Evolutionary conservation across 768 basidiomycete species (phyloP), one percentile per base, ranked within the genome.

Genomic region (Trametes villosa): DNA sequence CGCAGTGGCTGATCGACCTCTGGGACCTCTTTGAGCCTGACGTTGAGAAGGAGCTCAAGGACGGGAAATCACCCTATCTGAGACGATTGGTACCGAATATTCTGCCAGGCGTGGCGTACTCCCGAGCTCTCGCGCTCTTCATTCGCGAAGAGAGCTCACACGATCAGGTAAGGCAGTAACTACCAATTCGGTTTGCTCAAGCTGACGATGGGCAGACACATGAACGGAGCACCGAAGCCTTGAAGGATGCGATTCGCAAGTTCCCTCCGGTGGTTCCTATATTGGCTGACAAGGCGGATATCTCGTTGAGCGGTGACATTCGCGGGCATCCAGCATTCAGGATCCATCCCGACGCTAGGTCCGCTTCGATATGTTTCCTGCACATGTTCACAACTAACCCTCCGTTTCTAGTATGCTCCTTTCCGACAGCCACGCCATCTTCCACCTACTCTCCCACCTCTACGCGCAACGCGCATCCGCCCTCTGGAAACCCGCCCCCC

Each of bases 371-470:
- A 17, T 22, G 15, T 6, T 4, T 12, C 12, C 18, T 38, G 6
- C 8, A 9, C 18, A 15, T 33, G 33, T 11, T 6, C 1, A 9
- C 8, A 24, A 9, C 33, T 38, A 4, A 51, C 34, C 4, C 9
- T 27, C 4, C 40, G 27, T 54, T 3, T 26, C 29, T 62, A 74
- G 52, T 64, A 61, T 30, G 34, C 57, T 45, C 20, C 45, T 53
- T 15, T 59, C 66, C 65, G 70, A 76, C 17, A 69, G 82, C 26
- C 73, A 78, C 9, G 81, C 83, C 0, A 71, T 83, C 2, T 75
- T 94, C 0, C 89, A 97, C 65, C 83, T 97, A 9, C 81, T 98
- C 4, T 90, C 92, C 0, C 92, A 95, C 68, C 84, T 98, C 24
- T 98, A 98, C 71, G 91, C 83, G 4, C 85, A 89, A 42, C 88